Percentiles rank a stretch among this genome's conserved stretches.
These are phyloP conservation scores for Dovyalis caffra DNA, from an alignment of 345 rosid genomes.

Conservation along the genomic window DNA sequence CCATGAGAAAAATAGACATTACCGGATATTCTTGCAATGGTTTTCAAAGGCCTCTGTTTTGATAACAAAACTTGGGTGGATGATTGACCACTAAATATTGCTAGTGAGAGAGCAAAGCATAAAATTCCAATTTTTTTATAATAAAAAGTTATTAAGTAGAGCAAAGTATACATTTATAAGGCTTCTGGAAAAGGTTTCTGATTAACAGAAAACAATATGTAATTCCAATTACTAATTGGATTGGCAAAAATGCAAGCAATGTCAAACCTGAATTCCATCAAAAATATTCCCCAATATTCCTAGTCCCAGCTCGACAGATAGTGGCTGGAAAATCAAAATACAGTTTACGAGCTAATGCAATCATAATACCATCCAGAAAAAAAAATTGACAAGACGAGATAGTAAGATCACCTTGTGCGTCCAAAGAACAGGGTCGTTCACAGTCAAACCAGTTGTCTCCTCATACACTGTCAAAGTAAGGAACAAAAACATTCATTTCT, in stretches of 20 bases:
- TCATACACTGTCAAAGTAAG: constrained; percentile 67
- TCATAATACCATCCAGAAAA: background rate
- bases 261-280: constrained; percentile 94
- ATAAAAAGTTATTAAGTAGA: background rate
- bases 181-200: too few species aligned
- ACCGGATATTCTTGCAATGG: constrained; percentile 87
- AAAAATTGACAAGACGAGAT: background rate
- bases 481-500: background rate
- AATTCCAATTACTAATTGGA: too few species aligned
- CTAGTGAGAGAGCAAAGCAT: background rate
- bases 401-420: constrained; percentile 63
- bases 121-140: too few species aligned
- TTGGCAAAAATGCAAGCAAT: constrained; percentile 3
- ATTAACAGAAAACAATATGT: too few species aligned
- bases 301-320: constrained; percentile 96
- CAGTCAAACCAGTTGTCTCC: constrained; percentile 92
- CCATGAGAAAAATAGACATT: too few species aligned
- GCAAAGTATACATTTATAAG: background rate
- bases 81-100: too few species aligned
- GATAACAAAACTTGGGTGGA: background rate
- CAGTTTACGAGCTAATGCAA: constrained; percentile 16
- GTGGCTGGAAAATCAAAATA: too few species aligned
- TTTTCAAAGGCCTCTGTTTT: constrained; percentile 91
- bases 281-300: constrained; percentile 97
- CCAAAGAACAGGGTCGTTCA: too few species aligned